Base-by-base conservation (phyloP, 2,329 filamentous ascomycete species). In the Botrytis tulipae region DNA sequence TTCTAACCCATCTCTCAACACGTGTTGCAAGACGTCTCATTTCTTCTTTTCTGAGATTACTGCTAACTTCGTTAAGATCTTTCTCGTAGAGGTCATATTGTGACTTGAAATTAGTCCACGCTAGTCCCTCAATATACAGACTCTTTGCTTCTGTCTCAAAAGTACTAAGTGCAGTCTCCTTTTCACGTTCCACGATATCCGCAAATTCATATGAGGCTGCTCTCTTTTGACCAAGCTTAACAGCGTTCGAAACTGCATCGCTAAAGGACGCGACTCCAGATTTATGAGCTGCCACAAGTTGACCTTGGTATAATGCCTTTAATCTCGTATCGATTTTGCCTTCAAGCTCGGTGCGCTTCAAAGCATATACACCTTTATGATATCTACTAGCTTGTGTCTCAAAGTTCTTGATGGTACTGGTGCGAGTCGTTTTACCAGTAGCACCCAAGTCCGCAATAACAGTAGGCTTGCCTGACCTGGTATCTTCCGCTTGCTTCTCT, bases 181-280 rank as follows among this genome's bases (percentile, higher is more conserved):
- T 97, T 82, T 98, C 93, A 73, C 89, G 87, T 57, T 90, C 89
- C 9, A 99, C 96, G 78, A 98, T 98, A 77, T 97, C 92, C 35
- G 95, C 94, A 82, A 99, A 99, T 81, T 99, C 96, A 80, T 99
- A 98, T 70, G 89, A 88, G 12, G 91, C 92, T 35, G 95, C 95
- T 72, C 94, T 94, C 85, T 97, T 98, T 82, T 98, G 95, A 3
- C 95, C 95, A 40, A 89, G 87, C 83, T 98, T 99, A 77, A 99
- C 95, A 67, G 93, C 92, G 70, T 86, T 84, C n/a, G 90, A 90
- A 65, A 99, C 96, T 3, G 94, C 92, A 48, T 98, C 93, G 79
- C 90, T 94, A 82, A 99, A 99, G 1, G 91, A 88, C 22, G 87
- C 84, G 32, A 98, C 92, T 1, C 95, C 95, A 1, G 90, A 88